Conservation (phyloP, 768 basidiomycete genomes). For the Hortiboletus campestris region DNA sequence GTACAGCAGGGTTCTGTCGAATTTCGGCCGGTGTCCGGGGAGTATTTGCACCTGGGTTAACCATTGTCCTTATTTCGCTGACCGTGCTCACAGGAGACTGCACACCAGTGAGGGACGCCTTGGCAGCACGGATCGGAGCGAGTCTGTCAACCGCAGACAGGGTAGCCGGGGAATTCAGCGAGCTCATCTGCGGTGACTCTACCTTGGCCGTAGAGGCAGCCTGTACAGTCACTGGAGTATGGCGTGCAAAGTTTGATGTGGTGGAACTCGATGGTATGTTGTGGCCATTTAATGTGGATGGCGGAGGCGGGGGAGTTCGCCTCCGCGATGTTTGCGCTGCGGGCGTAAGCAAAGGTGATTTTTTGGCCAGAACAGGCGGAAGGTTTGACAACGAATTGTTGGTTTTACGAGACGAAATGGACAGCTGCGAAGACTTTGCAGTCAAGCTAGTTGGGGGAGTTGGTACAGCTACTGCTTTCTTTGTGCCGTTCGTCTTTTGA, state of each 20-base stretch:
- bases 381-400: slow-evolving; percentile 22
- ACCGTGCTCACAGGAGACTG: slow-evolving; percentile 8
- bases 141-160: slow-evolving; percentile 24
- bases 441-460: not conserved
- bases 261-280: not conserved
- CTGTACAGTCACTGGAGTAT: slow-evolving; percentile 8
- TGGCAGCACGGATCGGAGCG: slow-evolving; percentile 34
- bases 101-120: slow-evolving; percentile 23
- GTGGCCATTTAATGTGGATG: not conserved
- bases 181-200: slow-evolving; percentile 16
- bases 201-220: slow-evolving; percentile 11
- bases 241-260: not conserved
- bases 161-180: slow-evolving; percentile 8
- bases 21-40: not conserved
- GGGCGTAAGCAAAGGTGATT: not conserved
- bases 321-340: not conserved
- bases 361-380: not conserved
- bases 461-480: not conserved
- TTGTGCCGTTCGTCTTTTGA: slow-evolving; percentile 7
- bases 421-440: slow-evolving; percentile 1
- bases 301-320: not conserved
- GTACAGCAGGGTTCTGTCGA: not conserved
- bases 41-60: not conserved
- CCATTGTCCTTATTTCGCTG: not conserved
- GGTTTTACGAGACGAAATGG: slow-evolving; percentile 13